phyloP scores from a whole-genome alignment of 306 rosid species.

The Citrullus mucosospermus region DNA sequence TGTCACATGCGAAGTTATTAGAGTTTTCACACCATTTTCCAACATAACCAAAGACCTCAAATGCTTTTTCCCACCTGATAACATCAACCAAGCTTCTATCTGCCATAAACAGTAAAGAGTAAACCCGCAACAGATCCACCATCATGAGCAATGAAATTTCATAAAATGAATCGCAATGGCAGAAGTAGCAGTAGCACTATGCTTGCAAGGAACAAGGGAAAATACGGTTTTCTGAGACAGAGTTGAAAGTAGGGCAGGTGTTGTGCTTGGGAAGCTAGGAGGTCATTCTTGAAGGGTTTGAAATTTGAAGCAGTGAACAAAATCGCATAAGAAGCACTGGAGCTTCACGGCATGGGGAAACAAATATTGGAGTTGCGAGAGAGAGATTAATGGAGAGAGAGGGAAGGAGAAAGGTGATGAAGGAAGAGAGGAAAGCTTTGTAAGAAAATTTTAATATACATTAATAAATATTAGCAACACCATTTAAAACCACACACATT shows the following conservation, averaged over 20 bases:
- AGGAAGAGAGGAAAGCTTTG: neutral
- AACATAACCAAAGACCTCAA: conserved; percentile 74
- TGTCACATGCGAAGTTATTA: conserved; percentile 57
- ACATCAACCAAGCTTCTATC: conserved; percentile 15
- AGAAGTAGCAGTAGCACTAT: neutral
- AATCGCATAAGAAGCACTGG: conserved; percentile 56
- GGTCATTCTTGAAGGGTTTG: conserved; percentile 57
- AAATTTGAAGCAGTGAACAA: conserved; percentile 71
- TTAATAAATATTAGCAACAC: neutral
- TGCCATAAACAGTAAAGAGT: neutral
- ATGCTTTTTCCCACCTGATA: conserved; percentile 78
- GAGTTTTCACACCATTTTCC: conserved; percentile 82
- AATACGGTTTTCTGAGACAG: conserved; percentile 36
- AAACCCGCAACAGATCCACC: conserved; percentile 33
- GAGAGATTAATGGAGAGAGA: neutral
- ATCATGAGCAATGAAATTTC: conserved; percentile 25
- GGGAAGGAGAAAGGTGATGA: neutral
- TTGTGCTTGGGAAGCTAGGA: conserved; percentile 81
- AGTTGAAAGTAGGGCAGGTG: conserved; percentile 74
- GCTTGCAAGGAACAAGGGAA: conserved; percentile 35
- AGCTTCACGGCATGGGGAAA: conserved; percentile 71
- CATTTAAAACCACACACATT: neutral
- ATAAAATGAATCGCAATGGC: conserved; percentile 14
- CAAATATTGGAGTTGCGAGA: conserved; percentile 40
- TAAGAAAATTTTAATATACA: neutral